phyloP scores from a whole-genome alignment of 2,329 filamentous ascomycete genomes.

The Fusarium sambucinum region DNA sequence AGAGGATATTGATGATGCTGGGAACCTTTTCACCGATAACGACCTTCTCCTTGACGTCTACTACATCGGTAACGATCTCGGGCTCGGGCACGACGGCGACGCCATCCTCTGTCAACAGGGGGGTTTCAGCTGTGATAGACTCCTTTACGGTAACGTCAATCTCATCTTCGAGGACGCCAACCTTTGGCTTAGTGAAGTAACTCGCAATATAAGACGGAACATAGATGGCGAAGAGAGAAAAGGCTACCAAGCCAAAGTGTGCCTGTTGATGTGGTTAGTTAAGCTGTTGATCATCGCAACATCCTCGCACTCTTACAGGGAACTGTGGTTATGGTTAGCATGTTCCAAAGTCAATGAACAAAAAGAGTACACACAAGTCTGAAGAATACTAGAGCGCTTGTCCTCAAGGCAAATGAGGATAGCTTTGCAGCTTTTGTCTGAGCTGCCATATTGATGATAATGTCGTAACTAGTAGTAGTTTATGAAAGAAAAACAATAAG shows the following conservation, averaged over 20 bases:
- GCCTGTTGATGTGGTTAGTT: constrained; percentile 48
- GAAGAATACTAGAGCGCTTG: constrained; percentile 54
- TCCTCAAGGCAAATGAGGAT: constrained; percentile 55
- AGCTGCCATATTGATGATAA: constrained; percentile 47
- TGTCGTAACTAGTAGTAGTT: constrained; percentile 15
- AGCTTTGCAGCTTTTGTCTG: constrained; percentile 51
- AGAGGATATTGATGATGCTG: constrained; percentile 72
- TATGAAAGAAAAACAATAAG: constrained; percentile 16
- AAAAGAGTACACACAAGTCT: constrained; percentile 51
- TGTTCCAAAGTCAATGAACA: background rate
- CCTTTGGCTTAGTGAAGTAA: constrained; percentile 67
- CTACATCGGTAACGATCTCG: constrained; percentile 60
- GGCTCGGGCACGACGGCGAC: constrained; percentile 47
- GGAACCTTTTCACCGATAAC: constrained; percentile 68
- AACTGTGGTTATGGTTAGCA: constrained; percentile 49
- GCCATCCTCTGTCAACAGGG: constrained; percentile 50
- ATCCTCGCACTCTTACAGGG: constrained; percentile 47
- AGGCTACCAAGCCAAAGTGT: constrained; percentile 65
- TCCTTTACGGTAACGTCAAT: constrained; percentile 68
- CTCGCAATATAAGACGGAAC: constrained; percentile 71
- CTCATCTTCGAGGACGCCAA: constrained; percentile 71
- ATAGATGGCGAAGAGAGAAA: constrained; percentile 75
- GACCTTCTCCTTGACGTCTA: constrained; percentile 74
- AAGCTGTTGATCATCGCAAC: constrained; percentile 25
- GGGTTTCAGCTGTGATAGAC: constrained; percentile 50